Percentiles rank a stretch among this genome's conserved stretches.
Evolutionary conservation across 176 grass and related monocot species (phyloP).

Genomic region (Oryza punctata): DNA sequence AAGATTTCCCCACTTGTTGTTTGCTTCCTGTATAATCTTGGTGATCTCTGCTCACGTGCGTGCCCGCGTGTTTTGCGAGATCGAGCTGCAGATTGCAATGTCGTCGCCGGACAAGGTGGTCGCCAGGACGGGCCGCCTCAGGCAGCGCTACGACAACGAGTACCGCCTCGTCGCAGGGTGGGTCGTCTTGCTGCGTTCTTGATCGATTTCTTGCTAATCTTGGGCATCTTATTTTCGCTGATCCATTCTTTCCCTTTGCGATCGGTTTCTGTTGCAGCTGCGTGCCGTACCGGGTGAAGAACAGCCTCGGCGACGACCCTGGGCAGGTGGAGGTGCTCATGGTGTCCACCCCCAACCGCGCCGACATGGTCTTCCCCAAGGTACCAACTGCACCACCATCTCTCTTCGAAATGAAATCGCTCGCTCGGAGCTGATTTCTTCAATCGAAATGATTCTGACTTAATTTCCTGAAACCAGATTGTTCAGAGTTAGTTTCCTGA

Average conservation of each 20-base stretch:
- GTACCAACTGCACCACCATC: slow-evolving; percentile 7
- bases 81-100: not conserved
- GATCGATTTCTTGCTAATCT: not conserved
- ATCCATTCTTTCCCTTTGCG: not conserved
- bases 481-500: too few relatives aligned
- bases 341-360: slow-evolving; percentile 73
- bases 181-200: not conserved
- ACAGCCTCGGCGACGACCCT: slow-evolving; percentile 20
- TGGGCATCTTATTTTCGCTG: not conserved
- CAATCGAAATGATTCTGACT: too few relatives aligned
- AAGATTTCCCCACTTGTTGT: not conserved
- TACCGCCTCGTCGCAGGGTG: slow-evolving; percentile 76
- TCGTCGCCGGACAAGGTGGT: slow-evolving; percentile 30
- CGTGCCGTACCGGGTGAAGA: slow-evolving; percentile 71
- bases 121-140: slow-evolving; percentile 66
- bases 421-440: too few relatives aligned
- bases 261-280: slow-evolving; percentile 42
- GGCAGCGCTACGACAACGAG: slow-evolving; percentile 70
- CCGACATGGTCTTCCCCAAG: slow-evolving; percentile 91
- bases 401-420: not conserved
- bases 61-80: not conserved
- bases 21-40: not conserved
- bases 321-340: slow-evolving; percentile 72
- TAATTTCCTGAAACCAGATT: too few relatives aligned
- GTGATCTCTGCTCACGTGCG: slow-evolving; percentile 11